These are phyloP conservation scores for Filobasidium wieringae DNA, from an alignment of 768 basidiomycete genomes.

Conservation along the genomic window DNA sequence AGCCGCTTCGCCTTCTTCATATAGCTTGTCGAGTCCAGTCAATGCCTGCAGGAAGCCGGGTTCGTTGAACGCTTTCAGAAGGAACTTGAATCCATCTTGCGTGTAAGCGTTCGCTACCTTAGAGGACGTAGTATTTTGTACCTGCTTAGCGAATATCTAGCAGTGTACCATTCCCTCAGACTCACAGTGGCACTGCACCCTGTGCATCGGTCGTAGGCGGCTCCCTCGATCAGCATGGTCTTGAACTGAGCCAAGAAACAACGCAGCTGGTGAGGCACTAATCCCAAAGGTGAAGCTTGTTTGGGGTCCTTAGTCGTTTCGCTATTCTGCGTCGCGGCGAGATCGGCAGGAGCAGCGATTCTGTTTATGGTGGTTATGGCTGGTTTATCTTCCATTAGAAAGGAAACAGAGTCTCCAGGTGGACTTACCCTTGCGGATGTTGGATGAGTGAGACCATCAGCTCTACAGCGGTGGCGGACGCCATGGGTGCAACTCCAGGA, in stretches of 20 bases:
- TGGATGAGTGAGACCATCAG: conserved; percentile 77
- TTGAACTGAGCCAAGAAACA: conserved; percentile 81
- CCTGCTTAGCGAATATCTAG: not conserved
- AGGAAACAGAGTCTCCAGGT: not conserved
- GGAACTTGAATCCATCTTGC: conserved; percentile 63
- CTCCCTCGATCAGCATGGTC: conserved; percentile 69
- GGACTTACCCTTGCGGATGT: conserved; percentile 66
- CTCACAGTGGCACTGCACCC: conserved; percentile 73
- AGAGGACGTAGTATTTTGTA: not conserved
- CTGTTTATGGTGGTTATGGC: conserved; percentile 30
- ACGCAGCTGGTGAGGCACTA: conserved; percentile 86
- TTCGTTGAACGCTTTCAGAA: conserved; percentile 73
- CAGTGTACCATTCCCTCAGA: not conserved
- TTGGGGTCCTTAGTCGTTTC: conserved; percentile 24
- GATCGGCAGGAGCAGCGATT: conserved; percentile 58
- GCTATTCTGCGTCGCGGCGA: conserved; percentile 20
- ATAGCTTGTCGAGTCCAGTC: conserved; percentile 67
- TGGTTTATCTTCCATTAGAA: not conserved
- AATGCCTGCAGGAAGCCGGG: conserved; percentile 57
- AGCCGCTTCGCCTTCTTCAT: conserved; percentile 59
- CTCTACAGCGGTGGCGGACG: conserved; percentile 83
- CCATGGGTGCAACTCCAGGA: conserved; percentile 86
- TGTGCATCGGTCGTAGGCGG: conserved; percentile 76
- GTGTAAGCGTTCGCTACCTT: conserved; percentile 76
- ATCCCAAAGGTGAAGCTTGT: conserved; percentile 50